phyloP scores from a whole-genome alignment of 768 basidiomycete species.

The Leucogyrophana mollusca region DNA sequence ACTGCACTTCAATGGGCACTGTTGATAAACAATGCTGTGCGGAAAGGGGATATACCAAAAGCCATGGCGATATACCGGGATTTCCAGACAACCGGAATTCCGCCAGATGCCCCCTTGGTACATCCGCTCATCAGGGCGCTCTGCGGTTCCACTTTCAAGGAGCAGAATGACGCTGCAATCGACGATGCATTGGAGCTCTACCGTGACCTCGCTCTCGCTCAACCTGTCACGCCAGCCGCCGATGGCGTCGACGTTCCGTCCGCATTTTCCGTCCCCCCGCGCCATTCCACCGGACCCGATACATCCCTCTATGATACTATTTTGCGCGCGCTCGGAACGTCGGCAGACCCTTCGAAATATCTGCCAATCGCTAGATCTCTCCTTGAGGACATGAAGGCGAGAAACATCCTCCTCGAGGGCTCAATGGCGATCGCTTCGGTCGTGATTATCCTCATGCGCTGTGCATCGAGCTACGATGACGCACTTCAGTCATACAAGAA shows the following conservation, averaged over 20 bases:
- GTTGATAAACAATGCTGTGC: slow-evolving; percentile 51
- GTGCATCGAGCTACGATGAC: slow-evolving; percentile 49
- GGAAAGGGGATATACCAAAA: slow-evolving; percentile 32
- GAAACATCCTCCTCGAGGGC: slow-evolving; percentile 44
- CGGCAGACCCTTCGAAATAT: slow-evolving; percentile 48
- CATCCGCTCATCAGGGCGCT: slow-evolving; percentile 54
- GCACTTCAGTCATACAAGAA: slow-evolving; percentile 63
- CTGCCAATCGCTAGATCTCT: slow-evolving; percentile 47
- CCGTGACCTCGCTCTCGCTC: slow-evolving; percentile 39
- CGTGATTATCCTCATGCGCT: slow-evolving; percentile 67
- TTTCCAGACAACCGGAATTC: slow-evolving; percentile 41
- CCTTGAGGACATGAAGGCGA: slow-evolving; percentile 63
- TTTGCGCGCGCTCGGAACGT: slow-evolving; percentile 44
- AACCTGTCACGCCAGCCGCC: slow-evolving; percentile 21
- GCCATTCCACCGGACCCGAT: slow-evolving; percentile 45
- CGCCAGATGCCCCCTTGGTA: slow-evolving; percentile 49
- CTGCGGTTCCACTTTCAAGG: slow-evolving; percentile 36
- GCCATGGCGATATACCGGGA: slow-evolving; percentile 52
- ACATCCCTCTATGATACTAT: slow-evolving; percentile 54
- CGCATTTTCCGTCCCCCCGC: slow-evolving; percentile 20
- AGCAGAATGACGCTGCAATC: slow-evolving; percentile 41
- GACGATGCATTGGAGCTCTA: slow-evolving; percentile 57
- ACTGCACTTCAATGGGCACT: slow-evolving; percentile 50
- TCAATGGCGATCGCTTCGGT: slow-evolving; percentile 47
- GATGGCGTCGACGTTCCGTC: slow-evolving; percentile 2